Conservation (phyloP, 345 rosid species). For the Arabidopsis suecica region DNA sequence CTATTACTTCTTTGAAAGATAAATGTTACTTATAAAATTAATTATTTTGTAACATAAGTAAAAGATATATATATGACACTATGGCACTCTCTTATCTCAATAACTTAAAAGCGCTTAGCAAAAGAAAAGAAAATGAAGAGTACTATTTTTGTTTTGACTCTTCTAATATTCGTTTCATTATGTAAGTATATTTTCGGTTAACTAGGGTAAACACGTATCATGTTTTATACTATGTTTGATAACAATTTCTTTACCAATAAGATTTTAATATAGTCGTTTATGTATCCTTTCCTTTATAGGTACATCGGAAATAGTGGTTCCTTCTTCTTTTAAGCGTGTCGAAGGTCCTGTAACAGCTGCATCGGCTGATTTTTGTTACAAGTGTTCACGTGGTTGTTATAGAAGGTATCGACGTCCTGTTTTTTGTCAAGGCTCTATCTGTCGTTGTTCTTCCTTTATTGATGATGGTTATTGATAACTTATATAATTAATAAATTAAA, state of each 20-base stretch:
- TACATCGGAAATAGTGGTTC: background rate
- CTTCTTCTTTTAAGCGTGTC: background rate
- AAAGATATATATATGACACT: background rate
- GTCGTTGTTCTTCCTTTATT: background rate
- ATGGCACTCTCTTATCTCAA: background rate
- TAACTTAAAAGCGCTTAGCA: background rate
- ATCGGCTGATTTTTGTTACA: background rate
- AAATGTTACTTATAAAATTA: background rate
- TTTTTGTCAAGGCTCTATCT: background rate
- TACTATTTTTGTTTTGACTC: conserved; percentile 3
- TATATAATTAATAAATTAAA: too few species aligned
- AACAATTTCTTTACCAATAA: background rate
- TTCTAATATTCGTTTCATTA: conserved; percentile 5
- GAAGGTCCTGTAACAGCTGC: background rate
- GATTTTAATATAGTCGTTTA: background rate
- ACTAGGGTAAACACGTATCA: background rate
- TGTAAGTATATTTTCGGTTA: background rate
- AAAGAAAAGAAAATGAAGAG: conserved; percentile 2
- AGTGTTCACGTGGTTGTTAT: background rate
- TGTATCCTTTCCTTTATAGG: background rate
- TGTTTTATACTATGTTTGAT: background rate
- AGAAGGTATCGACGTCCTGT: background rate
- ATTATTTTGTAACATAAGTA: background rate
- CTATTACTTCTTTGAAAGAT: too few species aligned
- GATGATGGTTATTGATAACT: too few species aligned